phyloP scores from a whole-genome alignment of 2,329 filamentous ascomycete species.

The Didymella segeticola region DNA sequence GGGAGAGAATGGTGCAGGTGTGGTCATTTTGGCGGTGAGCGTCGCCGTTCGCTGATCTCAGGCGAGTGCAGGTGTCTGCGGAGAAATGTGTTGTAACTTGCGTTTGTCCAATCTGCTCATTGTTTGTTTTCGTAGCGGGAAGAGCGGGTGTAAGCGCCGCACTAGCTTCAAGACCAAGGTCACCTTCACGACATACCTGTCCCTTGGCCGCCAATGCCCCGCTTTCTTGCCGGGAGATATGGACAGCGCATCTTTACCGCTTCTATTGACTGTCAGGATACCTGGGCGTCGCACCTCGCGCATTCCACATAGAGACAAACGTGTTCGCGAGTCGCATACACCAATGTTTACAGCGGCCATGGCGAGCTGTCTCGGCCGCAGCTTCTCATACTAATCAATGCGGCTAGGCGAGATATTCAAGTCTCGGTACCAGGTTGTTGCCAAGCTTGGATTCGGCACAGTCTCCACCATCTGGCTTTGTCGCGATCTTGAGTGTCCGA shows the following conservation, averaged over 20 bases:
- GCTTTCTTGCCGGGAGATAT: not conserved
- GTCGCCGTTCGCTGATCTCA: too few relatives aligned
- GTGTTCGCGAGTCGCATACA: not conserved
- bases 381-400: conserved; percentile 2
- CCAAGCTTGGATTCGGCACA: conserved; percentile 4
- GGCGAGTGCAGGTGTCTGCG: too few relatives aligned
- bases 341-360: not conserved
- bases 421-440: conserved; percentile 5
- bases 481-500: conserved; percentile 4
- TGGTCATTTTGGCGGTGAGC: too few relatives aligned
- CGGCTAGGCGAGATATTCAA: conserved; percentile 1
- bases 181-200: not conserved
- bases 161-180: too few relatives aligned
- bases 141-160: too few relatives aligned
- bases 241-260: not conserved
- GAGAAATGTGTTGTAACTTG: too few relatives aligned
- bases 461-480: conserved; percentile 8
- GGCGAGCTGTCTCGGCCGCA: not conserved
- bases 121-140: too few relatives aligned
- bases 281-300: not conserved
- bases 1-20: too few relatives aligned
- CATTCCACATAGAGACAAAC: not conserved
- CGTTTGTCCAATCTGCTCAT: too few relatives aligned
- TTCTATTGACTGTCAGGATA: not conserved
- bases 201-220: not conserved